Evolutionary conservation across 2,329 filamentous ascomycete species (phyloP).

Genomic region (Capronia americana): DNA sequence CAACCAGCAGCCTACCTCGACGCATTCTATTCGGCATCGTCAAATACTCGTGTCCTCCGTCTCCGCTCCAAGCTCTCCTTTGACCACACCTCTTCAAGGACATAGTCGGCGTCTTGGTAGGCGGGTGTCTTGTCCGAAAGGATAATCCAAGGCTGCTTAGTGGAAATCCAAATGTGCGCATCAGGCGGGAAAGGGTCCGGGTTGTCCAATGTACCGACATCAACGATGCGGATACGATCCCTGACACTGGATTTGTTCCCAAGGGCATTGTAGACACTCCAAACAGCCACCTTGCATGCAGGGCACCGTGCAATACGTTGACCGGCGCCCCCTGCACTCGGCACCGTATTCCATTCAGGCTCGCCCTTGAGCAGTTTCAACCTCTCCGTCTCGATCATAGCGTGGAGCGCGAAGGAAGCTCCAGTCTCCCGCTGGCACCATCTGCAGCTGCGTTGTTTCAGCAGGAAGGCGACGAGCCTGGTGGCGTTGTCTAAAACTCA

Average conservation of each 20-base stretch:
- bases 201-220: constrained; percentile 55
- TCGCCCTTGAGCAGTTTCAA: constrained; percentile 44
- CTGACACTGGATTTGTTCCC: constrained; percentile 41
- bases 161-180: constrained; percentile 54
- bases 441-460: constrained; percentile 33
- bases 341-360: constrained; percentile 43
- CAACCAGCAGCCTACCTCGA: background rate
- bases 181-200: constrained; percentile 51
- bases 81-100: constrained; percentile 44
- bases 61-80: constrained; percentile 45
- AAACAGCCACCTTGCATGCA: constrained; percentile 50
- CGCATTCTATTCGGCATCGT: constrained; percentile 10
- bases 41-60: background rate
- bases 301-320: constrained; percentile 55
- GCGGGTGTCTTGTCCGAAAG: constrained; percentile 48
- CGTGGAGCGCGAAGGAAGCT: constrained; percentile 35
- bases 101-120: constrained; percentile 48
- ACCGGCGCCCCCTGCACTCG: constrained; percentile 50
- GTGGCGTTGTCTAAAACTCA: constrained; percentile 22
- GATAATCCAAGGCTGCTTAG: constrained; percentile 50
- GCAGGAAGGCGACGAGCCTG: background rate
- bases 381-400: constrained; percentile 39
- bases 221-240: constrained; percentile 46
- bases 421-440: constrained; percentile 36
- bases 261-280: constrained; percentile 48